These are phyloP conservation scores for Jatropha multifida DNA, from an alignment of 441 rosid genomes.

Conservation along the genomic window DNA sequence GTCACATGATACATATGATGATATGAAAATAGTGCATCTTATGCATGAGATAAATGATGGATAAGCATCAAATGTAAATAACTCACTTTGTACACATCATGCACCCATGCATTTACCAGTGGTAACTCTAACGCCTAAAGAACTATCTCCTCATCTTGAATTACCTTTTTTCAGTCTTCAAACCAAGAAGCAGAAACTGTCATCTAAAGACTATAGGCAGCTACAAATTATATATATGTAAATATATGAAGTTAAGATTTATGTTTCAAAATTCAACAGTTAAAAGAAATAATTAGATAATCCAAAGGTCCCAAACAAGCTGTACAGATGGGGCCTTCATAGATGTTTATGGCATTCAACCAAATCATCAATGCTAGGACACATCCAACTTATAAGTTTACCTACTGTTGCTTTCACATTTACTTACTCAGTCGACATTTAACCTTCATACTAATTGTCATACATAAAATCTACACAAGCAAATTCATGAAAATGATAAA, in stretches of 20 bases:
- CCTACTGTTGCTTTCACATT: conserved; percentile 10
- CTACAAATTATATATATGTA: no score
- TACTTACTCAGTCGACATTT: not conserved
- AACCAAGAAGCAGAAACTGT: not conserved
- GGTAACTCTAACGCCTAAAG: not conserved
- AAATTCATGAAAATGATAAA: not conserved
- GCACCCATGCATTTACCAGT: no score
- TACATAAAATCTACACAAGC: not conserved
- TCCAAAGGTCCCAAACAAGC: conserved; percentile 11
- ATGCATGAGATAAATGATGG: no score
- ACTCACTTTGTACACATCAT: no score
- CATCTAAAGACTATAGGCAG: not conserved
- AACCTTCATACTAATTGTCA: conserved; percentile 8
- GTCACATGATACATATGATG: no score
- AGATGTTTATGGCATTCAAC: conserved; percentile 13
- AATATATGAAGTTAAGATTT: not conserved
- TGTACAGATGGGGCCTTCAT: conserved; percentile 8
- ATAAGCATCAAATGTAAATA: no score
- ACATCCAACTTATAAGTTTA: not conserved
- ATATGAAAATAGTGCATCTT: no score
- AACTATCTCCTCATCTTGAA: not conserved
- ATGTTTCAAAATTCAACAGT: conserved; percentile 3
- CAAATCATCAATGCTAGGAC: conserved; percentile 11
- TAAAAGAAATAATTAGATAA: conserved; percentile 10
- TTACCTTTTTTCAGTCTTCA: not conserved